These are phyloP conservation scores for Sporothrix brunneoviolacea DNA, from an alignment of 2,329 filamentous ascomycete genomes.

Conservation along the genomic window DNA sequence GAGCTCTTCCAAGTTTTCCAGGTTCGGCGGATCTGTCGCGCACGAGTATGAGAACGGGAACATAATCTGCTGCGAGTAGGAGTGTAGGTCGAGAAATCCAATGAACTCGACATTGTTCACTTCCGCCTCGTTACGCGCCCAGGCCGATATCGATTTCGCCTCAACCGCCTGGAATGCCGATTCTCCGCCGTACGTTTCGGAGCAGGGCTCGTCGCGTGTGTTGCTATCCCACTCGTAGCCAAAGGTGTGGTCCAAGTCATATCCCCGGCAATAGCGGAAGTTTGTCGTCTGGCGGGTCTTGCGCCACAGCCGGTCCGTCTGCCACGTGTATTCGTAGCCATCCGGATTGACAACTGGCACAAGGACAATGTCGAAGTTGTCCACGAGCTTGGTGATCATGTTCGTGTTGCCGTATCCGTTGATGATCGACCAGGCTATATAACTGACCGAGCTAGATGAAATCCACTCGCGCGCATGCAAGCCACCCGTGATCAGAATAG, in stretches of 20 bases:
- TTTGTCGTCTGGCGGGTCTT: conserved; percentile 85
- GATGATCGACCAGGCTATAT: conserved; percentile 81
- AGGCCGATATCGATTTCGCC: conserved; percentile 65
- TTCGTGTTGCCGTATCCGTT: conserved; percentile 69
- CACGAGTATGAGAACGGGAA: conserved; percentile 91
- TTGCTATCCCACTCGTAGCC: conserved; percentile 72
- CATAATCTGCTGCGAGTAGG: conserved; percentile 89
- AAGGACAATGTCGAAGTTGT: conserved; percentile 81
- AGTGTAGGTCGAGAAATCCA: conserved; percentile 86
- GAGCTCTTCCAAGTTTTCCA: conserved; percentile 88
- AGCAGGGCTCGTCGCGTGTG: conserved; percentile 71
- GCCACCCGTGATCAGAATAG: conserved; percentile 61
- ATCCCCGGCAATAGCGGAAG: conserved; percentile 74
- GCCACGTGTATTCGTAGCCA: conserved; percentile 91
- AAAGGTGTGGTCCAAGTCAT: conserved; percentile 86
- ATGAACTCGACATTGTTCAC: conserved; percentile 68
- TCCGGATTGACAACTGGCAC: conserved; percentile 88
- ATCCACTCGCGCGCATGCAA: conserved; percentile 98
- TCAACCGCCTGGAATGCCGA: conserved; percentile 79
- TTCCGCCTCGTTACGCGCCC: conserved; percentile 72
- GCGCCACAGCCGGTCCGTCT: conserved; percentile 85
- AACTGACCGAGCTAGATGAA: conserved; percentile 82
- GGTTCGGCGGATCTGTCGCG: conserved; percentile 65
- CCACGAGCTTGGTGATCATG: conserved; percentile 68
- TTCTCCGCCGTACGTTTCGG: conserved; percentile 81